Evolutionary conservation across 768 basidiomycete species (phyloP).

Genomic region (Boletus huronensis): DNA sequence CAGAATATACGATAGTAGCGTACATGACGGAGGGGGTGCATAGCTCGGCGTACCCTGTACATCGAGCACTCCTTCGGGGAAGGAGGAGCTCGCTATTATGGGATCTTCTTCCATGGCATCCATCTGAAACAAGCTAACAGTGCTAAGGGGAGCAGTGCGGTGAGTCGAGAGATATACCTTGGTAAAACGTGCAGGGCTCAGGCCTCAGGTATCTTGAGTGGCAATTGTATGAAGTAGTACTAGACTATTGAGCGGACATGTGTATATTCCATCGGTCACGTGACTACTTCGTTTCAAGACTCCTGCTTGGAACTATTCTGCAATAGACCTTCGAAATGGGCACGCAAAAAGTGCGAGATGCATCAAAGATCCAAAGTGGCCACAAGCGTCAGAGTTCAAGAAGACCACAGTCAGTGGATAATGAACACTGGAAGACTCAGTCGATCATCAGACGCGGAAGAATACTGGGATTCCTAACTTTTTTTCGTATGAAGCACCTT

Average conservation of each 20-base stretch:
- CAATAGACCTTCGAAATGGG: background rate
- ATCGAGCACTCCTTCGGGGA: conserved; percentile 19
- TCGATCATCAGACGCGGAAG: background rate
- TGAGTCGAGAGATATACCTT: conserved; percentile 1
- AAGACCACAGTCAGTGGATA: background rate
- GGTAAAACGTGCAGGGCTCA: conserved; percentile 4
- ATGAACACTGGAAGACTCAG: background rate
- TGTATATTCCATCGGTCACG: conserved; percentile 13
- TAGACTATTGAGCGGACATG: conserved; percentile 3
- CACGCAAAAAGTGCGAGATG: background rate
- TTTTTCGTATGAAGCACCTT: background rate
- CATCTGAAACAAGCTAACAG: conserved; percentile 20
- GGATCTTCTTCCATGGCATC: conserved; percentile 35
- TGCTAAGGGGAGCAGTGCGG: background rate
- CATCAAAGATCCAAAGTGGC: background rate
- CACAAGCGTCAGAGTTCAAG: background rate
- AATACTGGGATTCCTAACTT: background rate
- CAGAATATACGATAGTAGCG: conserved; percentile 4
- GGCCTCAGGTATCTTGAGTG: conserved; percentile 23
- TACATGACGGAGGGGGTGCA: conserved; percentile 19
- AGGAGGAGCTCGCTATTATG: conserved; percentile 22
- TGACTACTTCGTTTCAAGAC: conserved; percentile 4
- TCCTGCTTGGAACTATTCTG: background rate
- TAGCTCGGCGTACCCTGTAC: conserved; percentile 15
- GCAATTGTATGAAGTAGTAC: conserved; percentile 9